Evolutionary conservation across 1,284 basidiomycete species (phyloP).

Genomic region (Phellopilus nigrolimitatus): DNA sequence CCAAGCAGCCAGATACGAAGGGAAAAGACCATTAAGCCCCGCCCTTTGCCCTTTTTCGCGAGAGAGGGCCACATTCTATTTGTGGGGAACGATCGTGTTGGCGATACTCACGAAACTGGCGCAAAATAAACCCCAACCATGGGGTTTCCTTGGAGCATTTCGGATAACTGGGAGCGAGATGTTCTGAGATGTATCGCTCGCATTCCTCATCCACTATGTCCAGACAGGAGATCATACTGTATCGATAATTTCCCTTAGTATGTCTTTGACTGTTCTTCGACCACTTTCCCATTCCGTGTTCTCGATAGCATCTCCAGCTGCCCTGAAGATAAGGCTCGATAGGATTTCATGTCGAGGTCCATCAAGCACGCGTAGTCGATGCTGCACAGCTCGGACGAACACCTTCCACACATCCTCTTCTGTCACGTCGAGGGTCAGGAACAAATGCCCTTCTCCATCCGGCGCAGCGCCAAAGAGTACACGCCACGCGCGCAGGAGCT

Average conservation of each 20-base stretch:
- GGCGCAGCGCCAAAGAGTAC: slow-evolving; percentile 39
- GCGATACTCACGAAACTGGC: background rate
- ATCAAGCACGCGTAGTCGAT: slow-evolving; percentile 61
- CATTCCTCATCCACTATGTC: background rate
- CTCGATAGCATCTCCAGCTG: slow-evolving; percentile 21
- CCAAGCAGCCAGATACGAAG: background rate
- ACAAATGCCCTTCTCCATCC: slow-evolving; percentile 25
- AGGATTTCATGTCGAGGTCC: slow-evolving; percentile 65
- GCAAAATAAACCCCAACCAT: background rate
- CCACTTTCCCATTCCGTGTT: slow-evolving; percentile 13
- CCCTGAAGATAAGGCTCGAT: slow-evolving; percentile 49
- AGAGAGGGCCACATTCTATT: slow-evolving; percentile 14
- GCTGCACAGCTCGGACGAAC: slow-evolving; percentile 63
- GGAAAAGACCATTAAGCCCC: slow-evolving; percentile 13
- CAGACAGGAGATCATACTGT: slow-evolving; percentile 8
- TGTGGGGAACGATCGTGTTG: slow-evolving; percentile 16
- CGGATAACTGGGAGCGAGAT: background rate
- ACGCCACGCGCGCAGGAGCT: slow-evolving; percentile 56
- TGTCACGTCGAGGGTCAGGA: slow-evolving; percentile 48
- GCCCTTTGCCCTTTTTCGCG: slow-evolving; percentile 14
- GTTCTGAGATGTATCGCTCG: background rate
- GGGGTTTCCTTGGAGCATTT: background rate
- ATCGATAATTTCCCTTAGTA: slow-evolving; percentile 21
- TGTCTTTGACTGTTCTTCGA: slow-evolving; percentile 18
- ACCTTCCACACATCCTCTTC: slow-evolving; percentile 69